phyloP scores from a whole-genome alignment of 73 alveolate species.

The Paramecium sonneborni region DNA sequence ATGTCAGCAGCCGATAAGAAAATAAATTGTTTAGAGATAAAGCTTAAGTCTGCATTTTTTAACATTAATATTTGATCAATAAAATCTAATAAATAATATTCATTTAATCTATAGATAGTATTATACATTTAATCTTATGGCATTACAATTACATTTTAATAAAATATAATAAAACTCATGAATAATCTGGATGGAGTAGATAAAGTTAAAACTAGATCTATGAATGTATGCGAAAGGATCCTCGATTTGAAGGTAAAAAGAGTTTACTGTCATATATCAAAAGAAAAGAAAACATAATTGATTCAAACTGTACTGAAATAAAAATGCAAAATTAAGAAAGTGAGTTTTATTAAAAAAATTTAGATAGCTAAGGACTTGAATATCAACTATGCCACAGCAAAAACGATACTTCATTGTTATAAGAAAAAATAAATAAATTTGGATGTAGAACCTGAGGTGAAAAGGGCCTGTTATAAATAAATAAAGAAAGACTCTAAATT shows the following conservation, averaged over 20 bases:
- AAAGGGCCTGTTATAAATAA: neutral
- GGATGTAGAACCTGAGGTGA: neutral
- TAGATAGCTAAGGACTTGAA: neutral
- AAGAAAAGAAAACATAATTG: neutral
- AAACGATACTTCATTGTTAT: slow-evolving; percentile 2
- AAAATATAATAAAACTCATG: neutral
- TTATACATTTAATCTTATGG: neutral
- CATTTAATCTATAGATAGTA: neutral
- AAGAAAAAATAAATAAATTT: neutral
- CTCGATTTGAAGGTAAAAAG: neutral
- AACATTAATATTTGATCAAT: neutral
- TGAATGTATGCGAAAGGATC: neutral
- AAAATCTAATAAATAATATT: neutral
- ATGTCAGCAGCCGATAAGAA: neutral
- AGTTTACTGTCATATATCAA: slow-evolving; percentile 25
- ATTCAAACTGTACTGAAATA: slow-evolving; percentile 32
- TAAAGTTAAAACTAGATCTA: neutral
- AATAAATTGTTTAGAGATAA: neutral
- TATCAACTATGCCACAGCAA: slow-evolving; percentile 33
- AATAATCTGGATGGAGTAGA: neutral
- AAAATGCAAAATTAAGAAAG: slow-evolving; percentile 15
- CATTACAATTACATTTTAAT: neutral
- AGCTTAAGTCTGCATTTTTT: neutral
- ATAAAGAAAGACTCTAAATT: neutral
- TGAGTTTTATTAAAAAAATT: neutral